These are phyloP conservation scores for Neurospora intermedia DNA, from an alignment of 495 filamentous ascomycete genomes.

Conservation along the genomic window DNA sequence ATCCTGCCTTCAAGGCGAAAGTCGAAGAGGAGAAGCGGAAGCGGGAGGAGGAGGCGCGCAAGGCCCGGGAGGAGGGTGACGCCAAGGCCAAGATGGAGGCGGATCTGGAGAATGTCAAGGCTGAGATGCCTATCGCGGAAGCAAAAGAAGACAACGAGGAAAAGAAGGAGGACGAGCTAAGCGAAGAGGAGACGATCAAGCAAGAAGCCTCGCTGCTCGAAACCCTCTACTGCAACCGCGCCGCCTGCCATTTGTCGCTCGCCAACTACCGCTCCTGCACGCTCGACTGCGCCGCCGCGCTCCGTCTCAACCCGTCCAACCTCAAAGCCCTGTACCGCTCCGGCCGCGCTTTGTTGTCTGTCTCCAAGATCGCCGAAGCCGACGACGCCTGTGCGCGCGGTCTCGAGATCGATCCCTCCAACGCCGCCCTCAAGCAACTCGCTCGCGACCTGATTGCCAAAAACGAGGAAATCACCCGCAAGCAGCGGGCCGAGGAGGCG, in stretches of 20 bases:
- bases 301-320: conserved; percentile 66
- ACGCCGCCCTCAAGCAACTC: conserved; percentile 43
- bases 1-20: conserved; percentile 6
- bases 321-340: conserved; percentile 86
- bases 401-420: conserved; percentile 51
- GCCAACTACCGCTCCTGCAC: conserved; percentile 75
- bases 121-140: conserved; percentile 10
- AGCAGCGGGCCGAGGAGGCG: conserved; percentile 37
- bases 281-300: conserved; percentile 67
- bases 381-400: conserved; percentile 64
- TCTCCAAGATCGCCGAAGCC: conserved; percentile 65
- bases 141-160: background rate
- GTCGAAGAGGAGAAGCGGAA: conserved; percentile 19
- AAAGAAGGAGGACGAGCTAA: conserved; percentile 29
- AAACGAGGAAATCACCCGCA: conserved; percentile 23
- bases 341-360: conserved; percentile 58
- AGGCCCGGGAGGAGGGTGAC: conserved; percentile 26
- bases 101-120: conserved; percentile 6
- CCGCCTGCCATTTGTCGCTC: conserved; percentile 65
- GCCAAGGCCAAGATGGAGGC: conserved; percentile 20
- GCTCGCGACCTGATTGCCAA: conserved; percentile 44
- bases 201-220: conserved; percentile 52
- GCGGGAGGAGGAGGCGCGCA: conserved; percentile 5
- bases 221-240: conserved; percentile 72
- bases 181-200: conserved; percentile 38